Evolutionary conservation across 164 flowering plant species (phyloP).

Genomic region (Sextonia rubra): DNA sequence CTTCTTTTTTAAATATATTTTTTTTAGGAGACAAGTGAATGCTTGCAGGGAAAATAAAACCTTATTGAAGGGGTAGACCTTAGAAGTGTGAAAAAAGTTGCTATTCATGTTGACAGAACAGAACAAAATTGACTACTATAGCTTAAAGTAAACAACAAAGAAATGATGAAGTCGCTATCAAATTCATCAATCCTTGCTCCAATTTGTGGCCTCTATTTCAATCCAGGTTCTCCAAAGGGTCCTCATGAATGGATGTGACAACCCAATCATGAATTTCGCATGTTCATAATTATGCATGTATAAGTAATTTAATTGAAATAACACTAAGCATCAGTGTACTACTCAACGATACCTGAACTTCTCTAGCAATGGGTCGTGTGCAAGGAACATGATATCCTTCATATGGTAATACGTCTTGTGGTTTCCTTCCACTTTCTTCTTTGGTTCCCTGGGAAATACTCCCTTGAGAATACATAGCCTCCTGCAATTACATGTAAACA

Average conservation of each 20-base stretch:
- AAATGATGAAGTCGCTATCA: background rate
- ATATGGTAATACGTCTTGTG: slow-evolving; percentile 85
- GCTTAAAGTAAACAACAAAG: background rate
- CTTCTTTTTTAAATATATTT: too few relatives aligned
- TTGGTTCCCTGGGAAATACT: slow-evolving; percentile 81
- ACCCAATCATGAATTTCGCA: background rate
- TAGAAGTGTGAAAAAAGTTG: too few relatives aligned
- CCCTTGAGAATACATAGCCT: slow-evolving; percentile 83
- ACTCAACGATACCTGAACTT: slow-evolving; percentile 31
- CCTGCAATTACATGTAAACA: slow-evolving; percentile 29
- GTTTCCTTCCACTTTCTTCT: slow-evolving; percentile 84
- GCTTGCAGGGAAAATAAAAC: too few relatives aligned
- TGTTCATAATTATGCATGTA: background rate
- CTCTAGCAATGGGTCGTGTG: slow-evolving; percentile 72
- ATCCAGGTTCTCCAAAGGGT: background rate
- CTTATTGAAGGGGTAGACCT: too few relatives aligned
- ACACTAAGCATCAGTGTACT: background rate
- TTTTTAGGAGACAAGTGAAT: too few relatives aligned
- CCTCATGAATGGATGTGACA: background rate
- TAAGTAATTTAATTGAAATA: background rate
- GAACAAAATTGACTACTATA: background rate
- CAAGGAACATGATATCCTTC: slow-evolving; percentile 73
- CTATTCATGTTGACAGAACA: too few relatives aligned
- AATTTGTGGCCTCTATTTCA: too few relatives aligned
- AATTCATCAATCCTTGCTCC: too few relatives aligned